These are phyloP conservation scores for Macrolepiota dolichaula DNA, from an alignment of 768 basidiomycete species.

Conservation along the genomic window DNA sequence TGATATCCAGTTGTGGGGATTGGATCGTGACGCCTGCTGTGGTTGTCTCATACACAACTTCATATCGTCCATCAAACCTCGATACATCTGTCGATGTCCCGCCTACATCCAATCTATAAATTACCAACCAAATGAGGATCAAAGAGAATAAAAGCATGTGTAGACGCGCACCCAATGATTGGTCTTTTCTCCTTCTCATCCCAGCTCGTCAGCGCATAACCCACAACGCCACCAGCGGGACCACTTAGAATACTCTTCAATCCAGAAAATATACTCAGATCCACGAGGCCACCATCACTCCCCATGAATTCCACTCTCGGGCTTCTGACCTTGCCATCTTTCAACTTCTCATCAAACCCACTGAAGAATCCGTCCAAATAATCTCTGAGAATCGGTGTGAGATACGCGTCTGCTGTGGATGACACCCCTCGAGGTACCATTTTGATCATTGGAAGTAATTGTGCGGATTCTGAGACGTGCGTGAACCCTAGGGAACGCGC, in stretches of 20 bases:
- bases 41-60: conserved; percentile 92
- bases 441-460: conserved; percentile 92
- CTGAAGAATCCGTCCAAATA: conserved; percentile 91
- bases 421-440: conserved; percentile 92
- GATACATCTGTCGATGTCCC: conserved; percentile 97
- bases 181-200: conserved; percentile 66
- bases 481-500: conserved; percentile 83
- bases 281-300: conserved; percentile 84
- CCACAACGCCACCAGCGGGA: conserved; percentile 95
- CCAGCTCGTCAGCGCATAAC: conserved; percentile 92
- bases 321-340: conserved; percentile 52
- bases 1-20: conserved; percentile 91
- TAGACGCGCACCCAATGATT: conserved; percentile 73
- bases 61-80: conserved; percentile 86
- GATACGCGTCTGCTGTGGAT: conserved; percentile 92
- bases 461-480: conserved; percentile 85
- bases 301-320: conserved; percentile 94
- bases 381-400: conserved; percentile 80
- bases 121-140: not conserved
- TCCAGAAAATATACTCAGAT: conserved; percentile 83
- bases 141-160: not conserved
- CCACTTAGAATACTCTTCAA: conserved; percentile 91
- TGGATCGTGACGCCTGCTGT: conserved; percentile 93
- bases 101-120: conserved; percentile 80
- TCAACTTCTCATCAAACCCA: conserved; percentile 78